Evolutionary conservation across 192 early-diverging fungal species (phyloP).

Genomic region (Chytriomyces sp.): DNA sequence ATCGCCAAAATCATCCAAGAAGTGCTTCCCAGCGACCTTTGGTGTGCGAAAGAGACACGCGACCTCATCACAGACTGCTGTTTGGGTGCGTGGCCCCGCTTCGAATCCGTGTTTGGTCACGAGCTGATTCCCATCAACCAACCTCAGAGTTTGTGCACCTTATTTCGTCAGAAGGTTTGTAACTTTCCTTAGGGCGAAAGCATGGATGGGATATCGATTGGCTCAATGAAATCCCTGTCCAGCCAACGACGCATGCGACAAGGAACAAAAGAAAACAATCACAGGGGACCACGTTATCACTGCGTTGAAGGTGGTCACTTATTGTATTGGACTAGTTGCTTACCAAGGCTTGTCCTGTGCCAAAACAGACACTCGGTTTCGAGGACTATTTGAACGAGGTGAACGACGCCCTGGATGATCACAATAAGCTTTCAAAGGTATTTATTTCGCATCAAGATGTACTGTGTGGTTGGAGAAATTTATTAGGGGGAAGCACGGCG

Average conservation of each 20-base stretch:
- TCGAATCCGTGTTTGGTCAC: not conserved
- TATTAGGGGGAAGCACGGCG: not conserved
- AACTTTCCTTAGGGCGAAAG: not conserved
- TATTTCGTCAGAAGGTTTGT: conserved; percentile 75
- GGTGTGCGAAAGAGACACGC: conserved; percentile 90
- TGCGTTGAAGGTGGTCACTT: conserved; percentile 70
- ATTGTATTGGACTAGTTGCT: not conserved
- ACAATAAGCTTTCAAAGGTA: conserved; percentile 84
- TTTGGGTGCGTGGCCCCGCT: conserved; percentile 66
- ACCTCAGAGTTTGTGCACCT: conserved; percentile 90
- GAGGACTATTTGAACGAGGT: conserved; percentile 88
- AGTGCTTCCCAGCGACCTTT: conserved; percentile 88
- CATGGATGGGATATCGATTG: no score
- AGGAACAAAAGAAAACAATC: conserved; percentile 95
- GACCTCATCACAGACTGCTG: conserved; percentile 96
- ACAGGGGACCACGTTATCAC: conserved; percentile 92
- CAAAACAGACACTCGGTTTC: conserved; percentile 76
- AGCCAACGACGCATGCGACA: conserved; percentile 96
- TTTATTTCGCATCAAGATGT: no score
- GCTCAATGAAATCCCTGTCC: conserved; percentile 4
- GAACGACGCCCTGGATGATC: conserved; percentile 86
- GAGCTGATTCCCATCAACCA: not conserved
- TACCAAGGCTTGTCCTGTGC: not conserved
- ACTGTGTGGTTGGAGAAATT: conserved; percentile 1
- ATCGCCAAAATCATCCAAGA: conserved; percentile 95